A percentile compares a stretch with the other conserved stretches of the same genome.
Conservation (phyloP, 148 eudicot genomes). For the Beta vulgaris region DNA sequence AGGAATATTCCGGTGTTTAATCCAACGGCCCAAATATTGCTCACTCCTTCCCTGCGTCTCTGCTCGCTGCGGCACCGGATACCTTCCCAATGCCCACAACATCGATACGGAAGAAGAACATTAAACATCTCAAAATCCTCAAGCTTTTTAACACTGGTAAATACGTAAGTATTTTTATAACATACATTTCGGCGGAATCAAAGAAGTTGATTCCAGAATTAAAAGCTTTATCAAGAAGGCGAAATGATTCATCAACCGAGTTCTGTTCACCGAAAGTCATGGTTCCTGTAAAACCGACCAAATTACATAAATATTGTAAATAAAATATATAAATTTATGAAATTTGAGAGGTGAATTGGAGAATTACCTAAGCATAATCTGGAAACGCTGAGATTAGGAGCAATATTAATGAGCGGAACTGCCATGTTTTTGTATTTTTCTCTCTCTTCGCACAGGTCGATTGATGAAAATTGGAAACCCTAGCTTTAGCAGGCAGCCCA, state of each 20-base stretch:
- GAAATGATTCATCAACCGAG: conserved; percentile 47
- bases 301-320: conserved; percentile 1
- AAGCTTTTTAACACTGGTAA: neutral
- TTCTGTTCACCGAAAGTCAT: conserved; percentile 89
- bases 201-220: conserved; percentile 79
- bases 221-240: conserved; percentile 66
- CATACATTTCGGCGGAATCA: conserved; percentile 88
- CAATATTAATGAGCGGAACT: conserved; percentile 59
- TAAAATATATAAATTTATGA: too few relatives aligned
- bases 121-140: too few relatives aligned
- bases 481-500: too few relatives aligned
- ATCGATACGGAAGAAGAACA: neutral
- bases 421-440: too few relatives aligned
- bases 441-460: too few relatives aligned
- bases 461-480: too few relatives aligned
- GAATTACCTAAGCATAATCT: conserved; percentile 57
- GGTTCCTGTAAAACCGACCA: conserved; percentile 47
- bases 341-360: neutral
- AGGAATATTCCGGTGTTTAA: conserved; percentile 47
- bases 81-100: conserved; percentile 37
- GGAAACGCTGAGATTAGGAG: conserved; percentile 60
- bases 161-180: neutral
- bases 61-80: conserved; percentile 83
- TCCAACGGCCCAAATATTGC: conserved; percentile 78
- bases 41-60: conserved; percentile 84